phyloP scores from a whole-genome alignment of 345 rosid genomes.

The Pistacia atlantica region DNA sequence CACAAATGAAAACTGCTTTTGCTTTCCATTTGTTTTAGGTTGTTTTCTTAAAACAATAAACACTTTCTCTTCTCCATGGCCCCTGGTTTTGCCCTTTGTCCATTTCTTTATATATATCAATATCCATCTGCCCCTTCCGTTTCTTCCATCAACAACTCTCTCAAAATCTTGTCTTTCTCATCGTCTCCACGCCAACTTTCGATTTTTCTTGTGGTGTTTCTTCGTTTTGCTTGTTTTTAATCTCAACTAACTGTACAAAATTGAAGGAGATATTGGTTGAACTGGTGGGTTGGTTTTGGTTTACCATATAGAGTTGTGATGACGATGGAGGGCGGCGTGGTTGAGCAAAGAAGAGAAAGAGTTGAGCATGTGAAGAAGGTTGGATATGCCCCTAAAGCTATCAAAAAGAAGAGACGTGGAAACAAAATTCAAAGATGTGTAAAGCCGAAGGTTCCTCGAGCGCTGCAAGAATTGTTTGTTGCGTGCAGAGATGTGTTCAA shows the following conservation, averaged over 20 bases:
- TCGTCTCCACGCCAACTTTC: not conserved
- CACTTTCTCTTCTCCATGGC: conserved; percentile 27
- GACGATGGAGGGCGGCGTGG: conserved; percentile 38
- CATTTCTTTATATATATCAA: not conserved
- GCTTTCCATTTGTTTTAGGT: not conserved
- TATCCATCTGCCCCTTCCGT: not conserved
- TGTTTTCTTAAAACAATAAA: not conserved
- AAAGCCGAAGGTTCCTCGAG: conserved; percentile 13
- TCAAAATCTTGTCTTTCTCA: not conserved
- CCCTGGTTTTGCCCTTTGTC: conserved; percentile 58
- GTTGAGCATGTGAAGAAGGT: conserved; percentile 31
- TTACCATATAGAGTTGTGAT: not conserved
- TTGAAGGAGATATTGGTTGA: not conserved
- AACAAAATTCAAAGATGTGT: conserved; percentile 1
- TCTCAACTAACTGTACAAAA: not conserved
- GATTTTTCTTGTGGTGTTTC: not conserved
- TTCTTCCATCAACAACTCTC: not conserved
- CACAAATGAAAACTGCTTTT: not conserved
- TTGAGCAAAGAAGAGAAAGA: conserved; percentile 34
- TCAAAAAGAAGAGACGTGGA: conserved; percentile 37
- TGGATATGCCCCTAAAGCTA: conserved; percentile 31
- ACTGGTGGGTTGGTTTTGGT: too few relatives aligned
- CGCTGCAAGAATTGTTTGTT: conserved; percentile 51
- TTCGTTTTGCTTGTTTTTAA: not conserved
- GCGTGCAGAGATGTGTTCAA: conserved; percentile 50